phyloP scores from a whole-genome alignment of 371 early-diverging fungal species.

The Thermomucor indicae-seudaticae region DNA sequence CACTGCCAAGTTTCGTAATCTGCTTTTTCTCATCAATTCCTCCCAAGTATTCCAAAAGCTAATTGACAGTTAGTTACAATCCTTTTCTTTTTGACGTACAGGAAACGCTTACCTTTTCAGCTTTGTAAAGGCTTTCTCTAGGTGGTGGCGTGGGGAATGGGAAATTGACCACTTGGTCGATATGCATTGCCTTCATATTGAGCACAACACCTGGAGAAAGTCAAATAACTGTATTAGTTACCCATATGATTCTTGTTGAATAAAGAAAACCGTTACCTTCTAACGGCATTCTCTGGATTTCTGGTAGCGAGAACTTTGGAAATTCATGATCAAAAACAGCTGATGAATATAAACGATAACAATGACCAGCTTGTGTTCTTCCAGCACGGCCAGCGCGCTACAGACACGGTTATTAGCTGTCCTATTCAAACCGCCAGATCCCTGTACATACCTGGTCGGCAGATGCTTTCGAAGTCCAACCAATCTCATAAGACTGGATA shows the following conservation, averaged over 20 bases:
- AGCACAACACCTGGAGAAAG: conserved; percentile 68
- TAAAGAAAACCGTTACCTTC: conserved; percentile 52
- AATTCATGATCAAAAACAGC: conserved; percentile 94
- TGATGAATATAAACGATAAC: conserved; percentile 96
- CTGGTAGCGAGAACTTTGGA: conserved; percentile 82
- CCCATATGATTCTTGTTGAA: neutral
- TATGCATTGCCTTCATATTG: conserved; percentile 94
- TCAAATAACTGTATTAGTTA: neutral
- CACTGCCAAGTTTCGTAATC: conserved; percentile 86
- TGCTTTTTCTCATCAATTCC: conserved; percentile 64
- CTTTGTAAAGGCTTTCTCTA: conserved; percentile 57
- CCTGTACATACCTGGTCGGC: conserved; percentile 62
- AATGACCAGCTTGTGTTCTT: conserved; percentile 95
- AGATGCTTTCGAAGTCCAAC: conserved; percentile 93
- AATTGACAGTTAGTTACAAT: neutral
- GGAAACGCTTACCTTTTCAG: conserved; percentile 51
- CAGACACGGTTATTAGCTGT: neutral
- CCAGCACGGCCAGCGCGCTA: conserved; percentile 99
- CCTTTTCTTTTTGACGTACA: neutral
- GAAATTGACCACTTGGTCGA: conserved; percentile 91
- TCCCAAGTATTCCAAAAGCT: conserved; percentile 65
- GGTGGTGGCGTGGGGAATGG: conserved; percentile 93
- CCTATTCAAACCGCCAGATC: neutral
- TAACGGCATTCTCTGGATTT: conserved; percentile 94
- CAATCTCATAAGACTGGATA: conserved; percentile 84